Evolutionary conservation across 1,284 basidiomycete species (phyloP).

Genomic region (Pascua sp.): DNA sequence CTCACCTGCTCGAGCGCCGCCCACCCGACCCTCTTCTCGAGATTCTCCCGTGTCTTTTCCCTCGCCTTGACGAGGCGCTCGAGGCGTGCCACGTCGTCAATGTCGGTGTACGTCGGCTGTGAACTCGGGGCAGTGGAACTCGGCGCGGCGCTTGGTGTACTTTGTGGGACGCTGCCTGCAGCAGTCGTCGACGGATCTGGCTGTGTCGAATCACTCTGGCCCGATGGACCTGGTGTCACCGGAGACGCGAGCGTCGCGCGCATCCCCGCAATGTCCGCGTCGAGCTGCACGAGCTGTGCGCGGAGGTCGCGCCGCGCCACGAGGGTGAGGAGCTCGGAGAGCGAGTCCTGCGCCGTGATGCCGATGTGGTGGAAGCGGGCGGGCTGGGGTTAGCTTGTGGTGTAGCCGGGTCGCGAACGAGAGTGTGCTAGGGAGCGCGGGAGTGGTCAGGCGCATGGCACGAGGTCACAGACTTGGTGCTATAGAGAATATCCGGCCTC

Average conservation of each 20-base stretch:
- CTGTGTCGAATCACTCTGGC: no score
- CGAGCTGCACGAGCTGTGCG: constrained; percentile 26
- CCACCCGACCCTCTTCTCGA: constrained; percentile 24
- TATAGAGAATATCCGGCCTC: no score
- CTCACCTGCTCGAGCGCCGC: background rate
- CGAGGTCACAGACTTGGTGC: no score
- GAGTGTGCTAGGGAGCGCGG: background rate
- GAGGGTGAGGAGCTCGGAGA: constrained; percentile 27
- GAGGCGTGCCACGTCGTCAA: constrained; percentile 33
- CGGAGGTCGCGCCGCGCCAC: constrained; percentile 36
- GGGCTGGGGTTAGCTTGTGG: constrained; percentile 27
- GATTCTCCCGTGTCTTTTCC: constrained; percentile 32
- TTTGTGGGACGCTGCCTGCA: background rate
- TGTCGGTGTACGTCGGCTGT: constrained; percentile 27
- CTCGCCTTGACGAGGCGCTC: constrained; percentile 37
- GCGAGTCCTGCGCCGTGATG: constrained; percentile 33
- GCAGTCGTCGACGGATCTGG: background rate
- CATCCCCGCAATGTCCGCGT: constrained; percentile 36
- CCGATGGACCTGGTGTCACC: no score
- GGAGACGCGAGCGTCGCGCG: constrained; percentile 16
- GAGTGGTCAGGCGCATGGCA: background rate
- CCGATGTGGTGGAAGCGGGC: constrained; percentile 46
- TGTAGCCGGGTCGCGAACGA: background rate
- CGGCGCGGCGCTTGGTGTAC: background rate
- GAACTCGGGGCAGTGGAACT: background rate